Base-by-base conservation (phyloP, 2,329 filamentous ascomycete species). In the Cryphonectria carpinicola region DNA sequence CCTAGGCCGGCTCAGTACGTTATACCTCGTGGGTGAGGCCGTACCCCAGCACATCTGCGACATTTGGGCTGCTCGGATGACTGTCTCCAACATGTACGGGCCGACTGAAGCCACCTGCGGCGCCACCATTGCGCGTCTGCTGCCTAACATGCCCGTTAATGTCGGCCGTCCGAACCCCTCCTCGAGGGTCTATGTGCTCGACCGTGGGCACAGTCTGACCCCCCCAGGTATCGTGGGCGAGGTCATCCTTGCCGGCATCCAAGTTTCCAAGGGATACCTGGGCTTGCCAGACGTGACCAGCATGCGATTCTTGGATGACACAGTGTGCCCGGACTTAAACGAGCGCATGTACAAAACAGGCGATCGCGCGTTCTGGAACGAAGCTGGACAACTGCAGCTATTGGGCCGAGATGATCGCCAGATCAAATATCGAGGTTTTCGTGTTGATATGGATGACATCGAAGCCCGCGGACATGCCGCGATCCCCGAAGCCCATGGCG, bases 21-120 rank as follows among this genome's bases (percentile, higher is more conserved):
- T 66, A 6, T 66, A 66, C 13, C 32, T 66, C 13, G 64, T 66
- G 7, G 64, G 64, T 13, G 64, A 66, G 32, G 28, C 46, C 10
- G 64, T 66, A 3, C 32, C 64, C 8, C 64, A 54, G 17, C 13
- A 35, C 13, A 3, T 66, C 17, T 66, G 64, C 22, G 64, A 66
- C n/a, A 19, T 22, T 14, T 66, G 64, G 64, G 64, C 64, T 14
- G 19, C 10, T 3, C 14, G 13, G 4, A n/a, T 10, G 5, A 17
- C n/a, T 32, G 7, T 66, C n/a, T 66, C 39, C 64, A 66, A 66
- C 46, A 66, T 66, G 64, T 66, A 66, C 25, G 49, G 64, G 19
- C 64, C 64, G 5, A 66, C 64, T 3, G 64, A 66, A n/a, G 32
- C 46, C 7, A 66, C 64, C 1, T 66, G 64, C n/a, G 64, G 64